Base-by-base conservation (phyloP, 2,329 filamentous ascomycete genomes). In the Colletotrichum simmondsii region DNA sequence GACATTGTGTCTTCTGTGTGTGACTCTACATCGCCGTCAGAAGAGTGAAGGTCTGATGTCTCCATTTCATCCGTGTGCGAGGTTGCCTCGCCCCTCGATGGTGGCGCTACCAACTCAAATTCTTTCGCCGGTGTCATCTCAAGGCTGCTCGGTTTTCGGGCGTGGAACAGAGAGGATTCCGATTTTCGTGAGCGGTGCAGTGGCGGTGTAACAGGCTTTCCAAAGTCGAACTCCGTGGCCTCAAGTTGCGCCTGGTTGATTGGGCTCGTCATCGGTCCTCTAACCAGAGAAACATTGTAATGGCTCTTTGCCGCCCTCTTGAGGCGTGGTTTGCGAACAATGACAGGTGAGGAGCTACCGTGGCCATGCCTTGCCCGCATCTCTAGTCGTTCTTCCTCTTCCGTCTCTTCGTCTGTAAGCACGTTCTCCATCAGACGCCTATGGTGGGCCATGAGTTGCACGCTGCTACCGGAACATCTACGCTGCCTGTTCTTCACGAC, bases 391-490 rank as follows among this genome's bases (percentile, higher is more conserved):
- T 87, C 85, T 52, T 87, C 85, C 49, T 84, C 82, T 19, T 84
- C 84, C 0, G 84, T 85, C 16, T 86, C 84, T 1, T 85, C 83
- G 57, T 86, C 84, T 5, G 85, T 86, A 5, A 86, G 75, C 3
- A 78, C 81, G 19, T 81, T 79, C 14, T 86, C 84, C 4, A 82
- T 73, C 12, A 83, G 68, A 32, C 81, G 82, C 22, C 79, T 78
- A 26, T 82, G 82, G 22, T 81, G 78, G 0, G 81, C 80, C 8
- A 83, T 71, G 11, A 85, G 78, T 49, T 84, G 82, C 1, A 90
- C 76, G 73, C 85, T 89, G 54, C 87, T 85, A 5, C 84, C 87
- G 0, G 88, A 90, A 1, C 85, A 87, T 26, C 88, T 83, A 4
- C 88, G 85, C 66, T 85, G 81, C 8, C 83, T 81, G 57, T 81